These are phyloP conservation scores for Endocalyx cinctus DNA, from an alignment of 2,329 filamentous ascomycete genomes.

Conservation along the genomic window DNA sequence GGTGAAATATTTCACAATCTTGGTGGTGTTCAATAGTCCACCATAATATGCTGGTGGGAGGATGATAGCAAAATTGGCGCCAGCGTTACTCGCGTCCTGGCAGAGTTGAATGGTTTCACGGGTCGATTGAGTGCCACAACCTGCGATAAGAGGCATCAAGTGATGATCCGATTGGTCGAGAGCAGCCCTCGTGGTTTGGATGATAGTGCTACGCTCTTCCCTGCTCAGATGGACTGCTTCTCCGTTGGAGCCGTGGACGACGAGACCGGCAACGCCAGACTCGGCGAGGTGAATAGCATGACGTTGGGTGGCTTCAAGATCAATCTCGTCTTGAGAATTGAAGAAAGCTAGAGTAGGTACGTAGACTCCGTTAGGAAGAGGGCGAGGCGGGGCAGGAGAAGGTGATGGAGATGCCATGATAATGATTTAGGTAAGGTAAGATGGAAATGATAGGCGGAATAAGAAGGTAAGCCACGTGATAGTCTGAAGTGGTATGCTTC, in stretches of 20 bases:
- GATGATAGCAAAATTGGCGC: constrained; percentile 63
- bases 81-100: constrained; percentile 57
- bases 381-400: constrained; percentile 8
- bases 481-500: too few species aligned
- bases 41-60: constrained; percentile 68
- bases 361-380: constrained; percentile 44
- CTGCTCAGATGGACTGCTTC: constrained; percentile 67
- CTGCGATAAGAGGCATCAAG: constrained; percentile 61
- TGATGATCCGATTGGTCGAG: constrained; percentile 52
- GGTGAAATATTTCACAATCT: constrained; percentile 57
- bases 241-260: constrained; percentile 68
- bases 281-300: constrained; percentile 56
- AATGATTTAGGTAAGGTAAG: too few species aligned
- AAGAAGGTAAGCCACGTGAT: too few species aligned
- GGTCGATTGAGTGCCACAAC: constrained; percentile 63
- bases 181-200: constrained; percentile 55
- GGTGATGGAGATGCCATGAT: constrained; percentile 19
- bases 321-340: constrained; percentile 48
- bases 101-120: constrained; percentile 63
- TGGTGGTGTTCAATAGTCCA: constrained; percentile 51
- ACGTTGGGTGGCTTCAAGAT: constrained; percentile 44
- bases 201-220: constrained; percentile 60
- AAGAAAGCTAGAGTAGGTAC: constrained; percentile 63
- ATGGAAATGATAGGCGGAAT: too few species aligned
- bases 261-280: constrained; percentile 61